These are phyloP conservation scores for Halophytophthora polymorphica DNA, from an alignment of 352 stramenopile species.

Conservation along the genomic window DNA sequence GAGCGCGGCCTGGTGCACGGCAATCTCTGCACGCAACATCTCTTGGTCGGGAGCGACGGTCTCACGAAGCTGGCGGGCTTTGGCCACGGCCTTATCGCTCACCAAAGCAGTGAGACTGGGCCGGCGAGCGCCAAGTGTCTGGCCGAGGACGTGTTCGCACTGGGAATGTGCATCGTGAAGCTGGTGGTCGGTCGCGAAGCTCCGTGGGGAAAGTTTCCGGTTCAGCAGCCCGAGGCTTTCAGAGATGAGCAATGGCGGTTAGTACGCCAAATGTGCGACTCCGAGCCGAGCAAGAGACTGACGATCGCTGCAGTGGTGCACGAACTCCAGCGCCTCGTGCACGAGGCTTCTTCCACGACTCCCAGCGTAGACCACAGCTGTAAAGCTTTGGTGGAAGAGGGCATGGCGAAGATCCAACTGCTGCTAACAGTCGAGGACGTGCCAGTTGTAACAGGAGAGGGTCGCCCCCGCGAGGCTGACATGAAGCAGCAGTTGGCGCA, in stretches of 20 bases:
- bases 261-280: conserved; percentile 13
- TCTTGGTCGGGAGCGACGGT: conserved; percentile 19
- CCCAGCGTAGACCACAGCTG: not conserved
- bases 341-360: not conserved
- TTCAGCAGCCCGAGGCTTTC: conserved; percentile 4
- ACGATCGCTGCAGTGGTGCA: conserved; percentile 10
- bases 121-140: conserved; percentile 5
- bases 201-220: not conserved
- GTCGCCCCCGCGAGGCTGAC: not conserved
- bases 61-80: conserved; percentile 11
- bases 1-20: conserved; percentile 15
- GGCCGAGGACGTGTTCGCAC: conserved; percentile 7
- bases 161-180: conserved; percentile 15
- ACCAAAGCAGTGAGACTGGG: not conserved
- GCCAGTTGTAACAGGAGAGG: not conserved
- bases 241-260: conserved; percentile 17
- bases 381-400: not conserved
- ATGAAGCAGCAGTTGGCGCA: conserved; percentile 5
- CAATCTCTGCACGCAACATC: conserved; percentile 14
- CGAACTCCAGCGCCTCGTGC: conserved; percentile 8
- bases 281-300: conserved; percentile 1
- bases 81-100: not conserved
- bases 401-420: not conserved
- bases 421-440: not conserved
- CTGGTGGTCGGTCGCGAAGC: conserved; percentile 3